Evolutionary conservation across 1,139 yeast species (phyloP).

Genomic region (Eremothecium gossypii): DNA sequence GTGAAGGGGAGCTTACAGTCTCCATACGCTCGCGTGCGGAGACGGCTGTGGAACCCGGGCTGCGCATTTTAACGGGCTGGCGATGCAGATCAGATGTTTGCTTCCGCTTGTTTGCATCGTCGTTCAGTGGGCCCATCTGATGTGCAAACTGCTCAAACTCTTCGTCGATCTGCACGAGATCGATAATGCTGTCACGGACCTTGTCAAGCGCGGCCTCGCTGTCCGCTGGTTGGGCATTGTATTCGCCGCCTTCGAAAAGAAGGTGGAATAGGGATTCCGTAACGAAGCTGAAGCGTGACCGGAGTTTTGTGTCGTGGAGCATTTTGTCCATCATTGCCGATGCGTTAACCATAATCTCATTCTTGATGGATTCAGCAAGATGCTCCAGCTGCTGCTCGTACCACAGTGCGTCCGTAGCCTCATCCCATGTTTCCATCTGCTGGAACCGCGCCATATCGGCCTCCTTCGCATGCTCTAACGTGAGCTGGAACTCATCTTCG

Average conservation of each 20-base stretch:
- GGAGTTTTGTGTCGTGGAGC: slow-evolving; percentile 17
- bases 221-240: background rate
- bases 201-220: background rate
- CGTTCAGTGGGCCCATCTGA: slow-evolving; percentile 3
- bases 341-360: slow-evolving; percentile 47
- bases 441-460: slow-evolving; percentile 36
- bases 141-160: slow-evolving; percentile 25
- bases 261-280: slow-evolving; percentile 13
- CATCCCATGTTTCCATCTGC: slow-evolving; percentile 50
- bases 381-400: slow-evolving; percentile 37
- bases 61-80: slow-evolving; percentile 2
- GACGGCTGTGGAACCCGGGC: slow-evolving; percentile 2
- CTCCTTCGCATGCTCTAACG: slow-evolving; percentile 36
- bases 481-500: slow-evolving; percentile 42
- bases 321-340: slow-evolving; percentile 39
- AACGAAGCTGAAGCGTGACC: slow-evolving; percentile 18
- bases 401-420: slow-evolving; percentile 32
- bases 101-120: slow-evolving; percentile 5
- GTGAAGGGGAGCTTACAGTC: background rate
- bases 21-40: slow-evolving; percentile 2
- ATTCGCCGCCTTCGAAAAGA: slow-evolving; percentile 3
- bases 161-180: slow-evolving; percentile 20
- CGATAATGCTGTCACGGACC: slow-evolving; percentile 14
- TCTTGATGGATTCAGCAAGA: slow-evolving; percentile 41
- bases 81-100: slow-evolving; percentile 3